Evolutionary conservation across 495 filamentous ascomycete genomes (phyloP), one percentile per base, ranked within the genome.

Genomic region (Penicillium atrosanguineum): DNA sequence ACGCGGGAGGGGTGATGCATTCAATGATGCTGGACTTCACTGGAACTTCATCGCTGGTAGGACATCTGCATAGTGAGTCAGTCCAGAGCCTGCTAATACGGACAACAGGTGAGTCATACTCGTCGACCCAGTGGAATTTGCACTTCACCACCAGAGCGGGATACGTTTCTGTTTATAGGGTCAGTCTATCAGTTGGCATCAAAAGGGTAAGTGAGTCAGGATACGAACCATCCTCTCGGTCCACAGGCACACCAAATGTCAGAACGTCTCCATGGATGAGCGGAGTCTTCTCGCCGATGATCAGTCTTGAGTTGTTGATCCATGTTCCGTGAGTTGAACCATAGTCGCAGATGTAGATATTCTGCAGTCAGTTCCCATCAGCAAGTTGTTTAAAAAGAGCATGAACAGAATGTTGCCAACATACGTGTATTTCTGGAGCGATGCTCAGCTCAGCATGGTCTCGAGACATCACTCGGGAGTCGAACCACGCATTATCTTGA

Each of bases 391-490:
- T 51, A 26, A 14, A 19, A 19, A 26, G 8, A 38, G 41, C 23
- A n/a, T 25, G 2, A 23, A 36, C 4, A 8, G 8, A 2, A 16
- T 8, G 11, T 16, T 19, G 21, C 8, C 8, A 42, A 39, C 71
- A 41, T 57, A 84, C 83, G 64, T 75, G 69, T 4, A 64, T 52
- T 1, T 79, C 62, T 4, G 69, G 34, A 38, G 75, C 63, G 11
- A 78, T 70, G 11, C 61, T 52, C 8, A 95, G 60, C 46, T 79
- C 70, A 11, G 89, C 91, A 72, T 96, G 91, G 9, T 81, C 67
- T 26, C 91, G 79, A 25, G 89, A 94, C 79, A 96, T 87, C 21
- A 95, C 88, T 0, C 88, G 82, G 59, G 84, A 90, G 29, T 91
- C 82, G 54, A 91, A 90, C 77, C 83, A 89, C 9, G 76, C 86